phyloP scores from a whole-genome alignment of 2,329 filamentous ascomycete species.

The Colletotrichum orchidophilum region DNA sequence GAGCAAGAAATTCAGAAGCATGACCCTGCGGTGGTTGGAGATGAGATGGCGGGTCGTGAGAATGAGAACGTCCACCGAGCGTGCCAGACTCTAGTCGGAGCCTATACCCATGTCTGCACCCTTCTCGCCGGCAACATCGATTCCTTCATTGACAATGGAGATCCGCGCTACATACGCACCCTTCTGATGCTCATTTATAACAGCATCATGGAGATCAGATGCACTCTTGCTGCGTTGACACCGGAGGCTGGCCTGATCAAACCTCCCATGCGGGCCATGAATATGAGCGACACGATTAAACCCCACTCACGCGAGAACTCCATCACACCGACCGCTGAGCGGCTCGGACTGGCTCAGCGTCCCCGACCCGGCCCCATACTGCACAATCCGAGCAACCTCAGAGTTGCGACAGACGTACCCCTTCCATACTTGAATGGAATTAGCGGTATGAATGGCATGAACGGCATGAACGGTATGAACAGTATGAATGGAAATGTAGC shows the following conservation, averaged over 20 bases:
- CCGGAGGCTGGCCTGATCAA: slow-evolving; percentile 40
- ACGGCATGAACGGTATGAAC: slow-evolving; percentile 46
- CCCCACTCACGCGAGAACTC: slow-evolving; percentile 62
- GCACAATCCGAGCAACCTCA: slow-evolving; percentile 63
- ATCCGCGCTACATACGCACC: slow-evolving; percentile 73
- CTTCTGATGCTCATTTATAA: slow-evolving; percentile 72
- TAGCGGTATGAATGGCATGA: slow-evolving; percentile 38
- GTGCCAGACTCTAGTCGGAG: slow-evolving; percentile 70
- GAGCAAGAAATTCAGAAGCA: slow-evolving; percentile 73
- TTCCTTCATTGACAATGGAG: slow-evolving; percentile 71
- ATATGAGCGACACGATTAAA: slow-evolving; percentile 58
- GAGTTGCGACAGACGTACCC: slow-evolving; percentile 65
- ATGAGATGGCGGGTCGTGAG: slow-evolving; percentile 59
- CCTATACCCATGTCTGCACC: slow-evolving; percentile 72
- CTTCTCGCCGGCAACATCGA: slow-evolving; percentile 70
- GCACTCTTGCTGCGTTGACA: slow-evolving; percentile 54
- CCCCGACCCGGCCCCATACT: slow-evolving; percentile 48
- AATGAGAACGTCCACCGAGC: slow-evolving; percentile 72
- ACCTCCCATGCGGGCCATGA: neutral
- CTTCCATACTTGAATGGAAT: slow-evolving; percentile 62
- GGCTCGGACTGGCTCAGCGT: slow-evolving; percentile 50
- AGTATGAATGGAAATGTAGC: slow-evolving; percentile 47
- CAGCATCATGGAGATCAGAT: slow-evolving; percentile 73
- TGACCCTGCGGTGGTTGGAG: slow-evolving; percentile 60
- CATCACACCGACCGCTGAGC: slow-evolving; percentile 61